Percentiles rank a stretch among this genome's conserved stretches.
Evolutionary conservation across 2,329 filamentous ascomycete genomes (phyloP).

Genomic region (Pyricularia grisea): DNA sequence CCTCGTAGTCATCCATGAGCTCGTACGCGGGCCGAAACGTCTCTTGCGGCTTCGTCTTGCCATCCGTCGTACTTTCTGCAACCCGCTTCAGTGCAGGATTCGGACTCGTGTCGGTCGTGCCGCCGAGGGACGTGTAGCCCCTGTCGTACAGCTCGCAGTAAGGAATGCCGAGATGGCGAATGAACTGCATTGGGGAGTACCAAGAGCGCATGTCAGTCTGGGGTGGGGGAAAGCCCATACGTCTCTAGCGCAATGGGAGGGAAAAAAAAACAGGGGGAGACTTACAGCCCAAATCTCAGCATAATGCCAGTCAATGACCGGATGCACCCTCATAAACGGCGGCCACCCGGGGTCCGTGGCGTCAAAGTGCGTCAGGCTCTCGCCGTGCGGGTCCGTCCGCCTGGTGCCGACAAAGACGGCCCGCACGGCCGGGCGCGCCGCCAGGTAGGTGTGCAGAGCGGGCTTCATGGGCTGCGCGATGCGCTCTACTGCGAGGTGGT

Average conservation of each 20-base stretch:
- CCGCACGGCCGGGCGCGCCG: conserved; percentile 52
- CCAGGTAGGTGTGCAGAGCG: conserved; percentile 70
- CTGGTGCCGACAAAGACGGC: conserved; percentile 84
- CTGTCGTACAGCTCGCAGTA: conserved; percentile 84
- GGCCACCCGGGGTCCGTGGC: conserved; percentile 87
- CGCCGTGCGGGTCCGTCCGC: conserved; percentile 85
- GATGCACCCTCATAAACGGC: conserved; percentile 83
- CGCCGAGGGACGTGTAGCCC: conserved; percentile 89
- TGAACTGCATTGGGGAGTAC: conserved; percentile 45
- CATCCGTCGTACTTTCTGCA: conserved; percentile 12
- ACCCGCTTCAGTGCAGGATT: conserved; percentile 62
- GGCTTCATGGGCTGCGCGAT: conserved; percentile 73
- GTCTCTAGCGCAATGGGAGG: not conserved
- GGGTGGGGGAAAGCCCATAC: no score
- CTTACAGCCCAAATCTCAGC: conserved; percentile 86
- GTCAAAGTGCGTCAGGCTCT: conserved; percentile 70
- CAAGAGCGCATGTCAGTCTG: not conserved
- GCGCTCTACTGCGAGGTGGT: conserved; percentile 66
- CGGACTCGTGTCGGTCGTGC: conserved; percentile 77
- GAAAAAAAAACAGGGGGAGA: conserved; percentile 13
- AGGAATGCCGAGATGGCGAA: conserved; percentile 65
- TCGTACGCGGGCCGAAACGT: conserved; percentile 67
- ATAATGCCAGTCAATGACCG: conserved; percentile 97
- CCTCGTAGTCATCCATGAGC: conserved; percentile 63
- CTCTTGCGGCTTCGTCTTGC: conserved; percentile 13